Evolutionary conservation across 2,329 filamentous ascomycete genomes (phyloP), one percentile per base, ranked within the genome.

Genomic region (Ascochyta pisi): DNA sequence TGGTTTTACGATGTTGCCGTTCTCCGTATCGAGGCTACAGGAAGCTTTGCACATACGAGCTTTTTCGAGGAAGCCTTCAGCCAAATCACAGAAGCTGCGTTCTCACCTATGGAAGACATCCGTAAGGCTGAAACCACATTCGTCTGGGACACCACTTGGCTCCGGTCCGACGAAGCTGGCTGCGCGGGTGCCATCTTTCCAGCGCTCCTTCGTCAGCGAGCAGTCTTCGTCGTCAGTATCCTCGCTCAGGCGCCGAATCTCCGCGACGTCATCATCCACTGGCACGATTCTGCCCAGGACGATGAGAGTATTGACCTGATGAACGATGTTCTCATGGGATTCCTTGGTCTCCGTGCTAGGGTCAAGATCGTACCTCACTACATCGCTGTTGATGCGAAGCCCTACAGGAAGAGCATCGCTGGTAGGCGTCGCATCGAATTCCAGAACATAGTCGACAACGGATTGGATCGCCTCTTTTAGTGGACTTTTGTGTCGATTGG

Each of bases 71-170:
- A 66, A 23, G 60, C 66, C 22, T 61, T 75, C 24, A 51, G 48
- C 10, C 57, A 71, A 35, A 67, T 76, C 49, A 59, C 63, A 16
- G 63, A 66, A 3, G 67, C 71, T 16, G 62, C 64, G 6, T 73
- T 71, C 60, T 73, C 71, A 1, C 71, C 73, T 6, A 65, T 74
- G 57, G 63, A 74, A 40, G 65, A 69, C n/a, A 69, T 75, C 44
- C 70, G 68, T 38, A 70, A 67, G 37, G 68, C 68, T 15, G 57
- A 74, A 34, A 54, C 74, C 7, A 64, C 51, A 0, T 71, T 76
- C 35, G 67, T 68, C 29, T 76, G 71, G 71, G 73, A 76, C 49
- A 67, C 67, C 0, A 65, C 64, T 7, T 76, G 71, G 71, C 57
- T 75, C 16, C 66, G 68, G 3, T 55, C 62, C 1, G 60, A 67